Base-by-base conservation (phyloP, 805 yeast species). In the Kurtzmaniella cleridarum region DNA sequence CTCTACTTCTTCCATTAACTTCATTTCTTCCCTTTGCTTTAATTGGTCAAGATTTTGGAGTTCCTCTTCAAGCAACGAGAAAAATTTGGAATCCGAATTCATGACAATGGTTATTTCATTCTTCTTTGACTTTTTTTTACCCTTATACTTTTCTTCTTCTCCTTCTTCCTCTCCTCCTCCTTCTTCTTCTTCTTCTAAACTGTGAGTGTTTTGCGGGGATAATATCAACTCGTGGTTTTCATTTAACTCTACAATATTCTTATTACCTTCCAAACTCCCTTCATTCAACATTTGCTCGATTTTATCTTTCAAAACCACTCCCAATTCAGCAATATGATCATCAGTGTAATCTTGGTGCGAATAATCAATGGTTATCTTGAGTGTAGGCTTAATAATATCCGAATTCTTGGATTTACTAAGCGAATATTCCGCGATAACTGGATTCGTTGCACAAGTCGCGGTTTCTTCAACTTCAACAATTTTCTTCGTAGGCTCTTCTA, bases 51-150 rank as follows among this genome's bases (percentile, higher is more conserved):
- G 62, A 18, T 53, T 67, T 20, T 69, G 65, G 33, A 80, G 57
- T 55, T 81, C 86, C 33, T 68, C 64, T 41, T 75, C 69, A 29
- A 81, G 63, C 64, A 74, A 76, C 40, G 67, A 69, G 57, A 81
- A 81, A 50, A 81, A 81, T 45, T 70, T 73, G 6, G 75, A 58
- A 59, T 82, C 87, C 4, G 81, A 75, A 38, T 71, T 68, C 26
- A 77, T 54, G 45, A 64, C 62, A 31, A 81, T 62, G 40, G 53
- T 54, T n/a, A 65, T 57, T 47, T 62, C 73, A 43, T 55, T 60
- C 34, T 50, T 51, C 36, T 53, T 51, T 5, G 45, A 20, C 9
- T 18, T 12, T n/a, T 24, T 11, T 5, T 16, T 9, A 30, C 15
- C 14, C n/a, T 24, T 16, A 27, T 12, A 42, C 39, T 39, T 32